phyloP scores from a whole-genome alignment of 768 basidiomycete genomes.

The Amanita pallidorosea region DNA sequence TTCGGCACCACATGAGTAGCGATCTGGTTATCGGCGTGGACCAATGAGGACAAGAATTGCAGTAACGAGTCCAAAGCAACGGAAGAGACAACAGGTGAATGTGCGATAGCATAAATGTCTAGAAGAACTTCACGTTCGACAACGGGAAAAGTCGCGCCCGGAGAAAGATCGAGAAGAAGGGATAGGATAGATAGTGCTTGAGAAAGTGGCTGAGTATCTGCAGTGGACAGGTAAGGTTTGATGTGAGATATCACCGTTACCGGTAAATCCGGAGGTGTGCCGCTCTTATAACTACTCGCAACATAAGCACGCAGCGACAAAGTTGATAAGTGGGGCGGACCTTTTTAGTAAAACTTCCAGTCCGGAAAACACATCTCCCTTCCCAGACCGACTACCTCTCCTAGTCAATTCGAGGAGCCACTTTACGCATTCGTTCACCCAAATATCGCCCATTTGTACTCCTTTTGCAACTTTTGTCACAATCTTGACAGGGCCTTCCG shows the following conservation, averaged over 20 bases:
- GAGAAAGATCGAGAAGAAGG: conserved; percentile 58
- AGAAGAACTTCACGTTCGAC: conserved; percentile 61
- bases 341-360: conserved; percentile 62
- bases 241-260: conserved; percentile 60
- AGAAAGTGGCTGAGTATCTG: conserved; percentile 71
- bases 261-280: conserved; percentile 47
- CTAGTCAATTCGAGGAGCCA: conserved; percentile 67
- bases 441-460: conserved; percentile 58
- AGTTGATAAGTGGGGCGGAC: conserved; percentile 22
- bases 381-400: conserved; percentile 71
- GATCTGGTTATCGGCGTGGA: conserved; percentile 74
- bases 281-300: conserved; percentile 23
- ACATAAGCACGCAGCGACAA: neutral
- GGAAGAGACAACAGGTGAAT: conserved; percentile 71
- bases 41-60: conserved; percentile 73
- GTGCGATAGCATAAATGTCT: conserved; percentile 59
- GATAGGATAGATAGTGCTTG: conserved; percentile 59
- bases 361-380: conserved; percentile 70
- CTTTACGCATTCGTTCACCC: conserved; percentile 74
- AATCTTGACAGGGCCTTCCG: conserved; percentile 68
- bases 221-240: conserved; percentile 59
- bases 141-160: conserved; percentile 58
- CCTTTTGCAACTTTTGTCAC: conserved; percentile 77
- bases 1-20: conserved; percentile 75
- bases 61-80: conserved; percentile 74